These are phyloP conservation scores for Cystobasidiaceae sp. DNA, from an alignment of 1,284 basidiomycete genomes.

Conservation along the genomic window DNA sequence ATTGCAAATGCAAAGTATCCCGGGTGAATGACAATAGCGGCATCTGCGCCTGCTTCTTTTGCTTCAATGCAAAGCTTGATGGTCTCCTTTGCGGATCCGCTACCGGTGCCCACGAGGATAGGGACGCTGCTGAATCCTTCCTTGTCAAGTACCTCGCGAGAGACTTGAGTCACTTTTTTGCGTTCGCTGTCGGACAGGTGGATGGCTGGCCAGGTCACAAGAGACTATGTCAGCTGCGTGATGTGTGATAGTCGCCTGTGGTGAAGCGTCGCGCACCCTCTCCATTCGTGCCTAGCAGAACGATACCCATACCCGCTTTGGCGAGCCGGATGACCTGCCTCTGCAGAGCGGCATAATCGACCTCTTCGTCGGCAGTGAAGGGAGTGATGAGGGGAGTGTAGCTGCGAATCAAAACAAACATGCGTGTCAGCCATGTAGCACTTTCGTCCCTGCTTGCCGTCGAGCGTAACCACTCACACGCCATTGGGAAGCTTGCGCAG, in stretches of 20 bases:
- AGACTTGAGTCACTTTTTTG: conserved; percentile 59
- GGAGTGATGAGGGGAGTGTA: conserved; percentile 71
- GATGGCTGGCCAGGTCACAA: conserved; percentile 51
- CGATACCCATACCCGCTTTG: conserved; percentile 64
- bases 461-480: conserved; percentile 3
- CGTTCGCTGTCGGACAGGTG: conserved; percentile 69
- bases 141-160: conserved; percentile 66
- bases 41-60: conserved; percentile 69
- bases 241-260: neutral
- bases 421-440: neutral
- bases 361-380: conserved; percentile 60
- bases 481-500: conserved; percentile 23
- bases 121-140: conserved; percentile 63
- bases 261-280: conserved; percentile 48
- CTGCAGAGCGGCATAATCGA: conserved; percentile 58
- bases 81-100: conserved; percentile 69
- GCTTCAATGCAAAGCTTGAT: conserved; percentile 73
- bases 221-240: neutral
- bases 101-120: conserved; percentile 80
- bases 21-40: conserved; percentile 58
- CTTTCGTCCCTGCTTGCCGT: too few relatives aligned
- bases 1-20: conserved; percentile 52
- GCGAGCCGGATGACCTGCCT: conserved; percentile 64
- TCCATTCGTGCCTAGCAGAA: conserved; percentile 70
- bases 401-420: conserved; percentile 13